Conservation (phyloP, 768 basidiomycete genomes). For the Leccinum rimulosum region DNA sequence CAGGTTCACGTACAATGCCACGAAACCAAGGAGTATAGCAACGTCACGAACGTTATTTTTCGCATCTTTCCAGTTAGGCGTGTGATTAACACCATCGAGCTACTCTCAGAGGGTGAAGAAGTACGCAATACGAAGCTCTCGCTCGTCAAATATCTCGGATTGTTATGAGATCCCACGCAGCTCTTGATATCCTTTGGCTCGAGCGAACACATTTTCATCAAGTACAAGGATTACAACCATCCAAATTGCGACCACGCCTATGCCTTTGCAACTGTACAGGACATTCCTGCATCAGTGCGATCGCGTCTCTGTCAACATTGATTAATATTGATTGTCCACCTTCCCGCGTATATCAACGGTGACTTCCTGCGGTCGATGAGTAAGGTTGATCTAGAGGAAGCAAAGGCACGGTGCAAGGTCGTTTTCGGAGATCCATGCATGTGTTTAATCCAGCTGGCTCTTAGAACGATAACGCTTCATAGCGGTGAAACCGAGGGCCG, state of each 20-base stretch:
- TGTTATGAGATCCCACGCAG: constrained; percentile 51
- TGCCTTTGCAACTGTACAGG: constrained; percentile 34
- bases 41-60: constrained; percentile 55
- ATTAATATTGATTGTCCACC: too few relatives aligned
- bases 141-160: constrained; percentile 55
- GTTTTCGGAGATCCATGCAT: too few relatives aligned
- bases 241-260: constrained; percentile 33
- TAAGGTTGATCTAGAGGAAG: too few relatives aligned
- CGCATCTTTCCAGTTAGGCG: not conserved
- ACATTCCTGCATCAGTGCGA: too few relatives aligned
- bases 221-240: constrained; percentile 16
- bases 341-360: too few relatives aligned
- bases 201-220: constrained; percentile 10
- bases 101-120: constrained; percentile 15
- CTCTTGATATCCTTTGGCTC: constrained; percentile 45
- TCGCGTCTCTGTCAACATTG: too few relatives aligned
- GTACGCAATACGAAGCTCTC: constrained; percentile 38
- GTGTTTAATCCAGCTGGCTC: too few relatives aligned
- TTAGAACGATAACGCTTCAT: constrained; percentile 5
- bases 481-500: not conserved
- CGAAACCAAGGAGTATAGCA: constrained; percentile 51
- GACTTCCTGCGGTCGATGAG: too few relatives aligned
- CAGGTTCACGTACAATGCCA: constrained; percentile 63
- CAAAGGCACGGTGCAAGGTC: too few relatives aligned
- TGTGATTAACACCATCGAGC: constrained; percentile 10